phyloP scores from a whole-genome alignment of 768 basidiomycete genomes.

The Leccinum aurantiacum region DNA sequence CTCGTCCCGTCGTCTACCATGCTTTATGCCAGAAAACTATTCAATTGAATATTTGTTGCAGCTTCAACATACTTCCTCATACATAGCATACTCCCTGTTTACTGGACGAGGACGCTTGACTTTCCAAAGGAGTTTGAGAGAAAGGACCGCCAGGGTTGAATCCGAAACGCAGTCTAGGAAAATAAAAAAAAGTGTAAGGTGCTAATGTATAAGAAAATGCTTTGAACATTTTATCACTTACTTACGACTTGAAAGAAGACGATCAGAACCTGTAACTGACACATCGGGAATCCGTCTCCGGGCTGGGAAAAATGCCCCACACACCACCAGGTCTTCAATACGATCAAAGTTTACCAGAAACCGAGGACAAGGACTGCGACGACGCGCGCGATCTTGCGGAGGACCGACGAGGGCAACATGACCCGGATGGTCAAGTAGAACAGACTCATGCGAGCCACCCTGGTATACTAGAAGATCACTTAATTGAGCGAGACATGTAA shows the following conservation, averaged over 20 bases:
- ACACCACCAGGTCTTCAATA: conserved; percentile 1
- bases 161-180: not conserved
- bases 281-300: not conserved
- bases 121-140: conserved; percentile 12
- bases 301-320: not conserved
- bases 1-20: too few species aligned
- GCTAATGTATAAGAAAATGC: too few species aligned
- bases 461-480: not conserved
- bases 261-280: not conserved
- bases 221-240: not conserved
- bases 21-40: too few species aligned
- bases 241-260: not conserved
- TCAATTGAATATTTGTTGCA: too few species aligned
- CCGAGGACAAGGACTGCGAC: not conserved
- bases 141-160: not conserved
- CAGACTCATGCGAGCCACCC: not conserved
- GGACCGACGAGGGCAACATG: not conserved
- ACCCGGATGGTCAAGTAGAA: not conserved
- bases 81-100: too few species aligned
- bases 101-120: conserved; percentile 10
- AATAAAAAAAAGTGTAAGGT: not conserved
- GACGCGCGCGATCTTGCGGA: not conserved
- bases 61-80: too few species aligned
- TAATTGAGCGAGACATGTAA: not conserved
- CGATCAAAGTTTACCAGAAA: not conserved